Percentiles rank a stretch among this genome's conserved stretches.
Evolutionary conservation across 495 filamentous ascomycete species (phyloP).

Genomic region (Neurospora sublineolata): DNA sequence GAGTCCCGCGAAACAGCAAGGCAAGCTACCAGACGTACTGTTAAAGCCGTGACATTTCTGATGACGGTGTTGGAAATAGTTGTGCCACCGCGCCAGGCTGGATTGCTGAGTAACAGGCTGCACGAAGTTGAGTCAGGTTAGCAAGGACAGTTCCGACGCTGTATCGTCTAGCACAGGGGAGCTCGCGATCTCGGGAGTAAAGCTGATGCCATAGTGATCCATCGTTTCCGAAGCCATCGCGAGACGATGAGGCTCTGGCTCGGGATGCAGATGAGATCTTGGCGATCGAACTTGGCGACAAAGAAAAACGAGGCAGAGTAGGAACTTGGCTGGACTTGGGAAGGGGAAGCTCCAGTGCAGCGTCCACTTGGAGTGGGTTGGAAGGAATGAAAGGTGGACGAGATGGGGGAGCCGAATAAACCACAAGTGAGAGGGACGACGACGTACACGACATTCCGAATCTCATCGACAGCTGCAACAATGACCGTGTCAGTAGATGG

Average conservation of each 20-base stretch:
- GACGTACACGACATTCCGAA: constrained; percentile 30
- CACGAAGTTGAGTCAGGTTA: background rate
- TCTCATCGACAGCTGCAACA: constrained; percentile 26
- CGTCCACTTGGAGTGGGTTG: background rate
- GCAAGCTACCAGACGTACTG: constrained; percentile 22
- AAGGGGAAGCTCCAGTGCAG: background rate
- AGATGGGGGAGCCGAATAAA: background rate
- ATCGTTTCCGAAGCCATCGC: background rate
- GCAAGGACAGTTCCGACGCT: background rate
- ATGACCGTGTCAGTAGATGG: constrained; percentile 12
- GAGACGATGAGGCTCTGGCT: background rate
- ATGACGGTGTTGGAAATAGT: constrained; percentile 35
- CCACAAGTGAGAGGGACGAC: background rate
- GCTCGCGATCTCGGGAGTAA: background rate
- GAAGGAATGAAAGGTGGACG: background rate
- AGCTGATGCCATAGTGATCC: background rate
- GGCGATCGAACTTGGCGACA: background rate
- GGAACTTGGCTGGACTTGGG: background rate
- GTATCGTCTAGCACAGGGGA: background rate
- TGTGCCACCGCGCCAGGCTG: constrained; percentile 27
- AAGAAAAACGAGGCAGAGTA: background rate
- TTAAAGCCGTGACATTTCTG: constrained; percentile 36
- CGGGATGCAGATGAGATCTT: background rate
- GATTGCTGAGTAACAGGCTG: constrained; percentile 39
- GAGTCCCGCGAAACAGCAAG: background rate